Percentiles rank a stretch among this genome's conserved stretches.
Conservation (phyloP, 306 rosid species). For the Quercus robur region DNA sequence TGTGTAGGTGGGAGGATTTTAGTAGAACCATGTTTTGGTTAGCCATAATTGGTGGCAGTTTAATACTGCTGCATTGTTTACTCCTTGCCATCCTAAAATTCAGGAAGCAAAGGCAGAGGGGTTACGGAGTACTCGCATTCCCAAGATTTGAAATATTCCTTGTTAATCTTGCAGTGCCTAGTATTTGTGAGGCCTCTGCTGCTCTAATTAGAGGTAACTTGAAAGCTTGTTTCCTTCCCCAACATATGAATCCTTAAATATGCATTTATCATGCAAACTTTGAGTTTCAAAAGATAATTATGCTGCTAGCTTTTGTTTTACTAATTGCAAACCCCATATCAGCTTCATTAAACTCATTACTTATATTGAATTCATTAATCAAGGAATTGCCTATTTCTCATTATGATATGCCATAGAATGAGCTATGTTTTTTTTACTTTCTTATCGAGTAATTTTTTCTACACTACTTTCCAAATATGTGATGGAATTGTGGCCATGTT, state of each 20-base stretch:
- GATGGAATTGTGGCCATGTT: background rate
- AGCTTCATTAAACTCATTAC: background rate
- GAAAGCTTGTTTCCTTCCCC: background rate
- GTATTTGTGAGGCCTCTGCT: slow-evolving; percentile 66
- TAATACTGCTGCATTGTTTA: slow-evolving; percentile 57
- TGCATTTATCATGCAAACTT: background rate
- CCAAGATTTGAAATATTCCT: slow-evolving; percentile 88
- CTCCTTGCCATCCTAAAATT: slow-evolving; percentile 60
- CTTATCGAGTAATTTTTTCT: background rate
- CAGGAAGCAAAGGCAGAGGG: slow-evolving; percentile 38
- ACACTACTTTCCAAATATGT: background rate
- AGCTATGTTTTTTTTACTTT: background rate
- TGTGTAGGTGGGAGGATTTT: slow-evolving; percentile 74
- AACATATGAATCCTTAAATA: background rate
- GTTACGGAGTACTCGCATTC: slow-evolving; percentile 71
- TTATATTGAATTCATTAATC: background rate
- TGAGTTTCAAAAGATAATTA: background rate
- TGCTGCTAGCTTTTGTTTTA: background rate
- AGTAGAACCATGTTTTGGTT: slow-evolving; percentile 81
- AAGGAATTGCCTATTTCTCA: background rate
- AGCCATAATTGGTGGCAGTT: slow-evolving; percentile 61
- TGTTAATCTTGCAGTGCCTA: slow-evolving; percentile 67
- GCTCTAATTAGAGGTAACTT: slow-evolving; percentile 61
- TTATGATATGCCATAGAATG: background rate
- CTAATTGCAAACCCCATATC: background rate